These are phyloP conservation scores for Apophysomyces elegans DNA, from an alignment of 371 early-diverging fungal genomes.

Conservation along the genomic window DNA sequence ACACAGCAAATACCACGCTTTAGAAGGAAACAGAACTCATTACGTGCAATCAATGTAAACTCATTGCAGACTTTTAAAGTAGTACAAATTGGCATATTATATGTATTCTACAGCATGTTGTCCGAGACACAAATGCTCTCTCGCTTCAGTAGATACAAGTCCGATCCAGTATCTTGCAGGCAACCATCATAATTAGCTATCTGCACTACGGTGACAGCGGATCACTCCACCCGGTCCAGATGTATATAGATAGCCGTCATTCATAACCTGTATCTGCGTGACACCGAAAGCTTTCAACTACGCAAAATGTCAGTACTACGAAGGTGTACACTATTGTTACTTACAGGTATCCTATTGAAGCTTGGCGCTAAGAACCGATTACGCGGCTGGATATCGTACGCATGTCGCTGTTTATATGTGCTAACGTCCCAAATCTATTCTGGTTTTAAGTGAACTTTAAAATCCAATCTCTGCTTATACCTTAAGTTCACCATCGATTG, in stretches of 20 bases:
- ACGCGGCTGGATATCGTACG: slow-evolving; percentile 59
- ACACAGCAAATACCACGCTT: no score
- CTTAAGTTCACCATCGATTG: slow-evolving; percentile 64
- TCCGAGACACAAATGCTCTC: no score
- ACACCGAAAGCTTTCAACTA: slow-evolving; percentile 58
- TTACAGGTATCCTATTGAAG: slow-evolving; percentile 63
- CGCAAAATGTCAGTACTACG: background rate
- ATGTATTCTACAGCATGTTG: no score
- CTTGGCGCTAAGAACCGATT: slow-evolving; percentile 61
- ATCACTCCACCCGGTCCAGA: slow-evolving; percentile 54
- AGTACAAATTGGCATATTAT: no score
- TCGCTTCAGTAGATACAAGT: no score
- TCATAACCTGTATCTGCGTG: slow-evolving; percentile 46
- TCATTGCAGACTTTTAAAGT: no score
- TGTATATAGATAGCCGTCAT: slow-evolving; percentile 37
- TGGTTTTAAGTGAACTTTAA: slow-evolving; percentile 1
- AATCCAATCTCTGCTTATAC: slow-evolving; percentile 21
- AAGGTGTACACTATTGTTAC: slow-evolving; percentile 11
- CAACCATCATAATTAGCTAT: background rate
- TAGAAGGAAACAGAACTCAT: no score
- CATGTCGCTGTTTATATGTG: slow-evolving; percentile 57
- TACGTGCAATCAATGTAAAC: no score
- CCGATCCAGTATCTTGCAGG: no score
- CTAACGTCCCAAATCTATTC: slow-evolving; percentile 69
- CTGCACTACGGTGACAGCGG: slow-evolving; percentile 22